Evolutionary conservation across 768 basidiomycete genomes (phyloP), one percentile per base, ranked within the genome.

Genomic region (Mycena latifolia): DNA sequence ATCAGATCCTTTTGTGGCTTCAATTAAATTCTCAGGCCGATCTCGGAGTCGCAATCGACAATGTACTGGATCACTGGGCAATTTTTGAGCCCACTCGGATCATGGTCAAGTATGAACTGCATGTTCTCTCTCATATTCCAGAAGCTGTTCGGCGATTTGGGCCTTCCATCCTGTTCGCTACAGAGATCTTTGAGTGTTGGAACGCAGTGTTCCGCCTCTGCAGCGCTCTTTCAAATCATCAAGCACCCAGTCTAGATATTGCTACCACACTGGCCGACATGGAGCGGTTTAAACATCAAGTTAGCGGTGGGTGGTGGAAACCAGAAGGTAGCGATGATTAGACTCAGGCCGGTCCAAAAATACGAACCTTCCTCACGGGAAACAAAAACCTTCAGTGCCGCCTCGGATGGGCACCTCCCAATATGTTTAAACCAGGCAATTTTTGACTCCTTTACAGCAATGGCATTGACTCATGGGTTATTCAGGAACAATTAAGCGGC

Each of bases 41-140:
- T 57, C 58, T 75, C 15, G 20, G 65, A 6, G 27, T 72, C 7
- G 12, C 45, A 3, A 65, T 72, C 20, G 66, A 60, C 27, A 74
- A 74, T 66, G 47, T 69, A 2, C 55, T 75, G 43, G 52, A 53
- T 11, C n/a, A 14, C 22, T 53, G 52, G 52, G 52, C 22, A 1
- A 3, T 53, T 1, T 15, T 77, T 15, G 79, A 79, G 55, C 74
- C 77, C 0, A 18, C 43, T 0, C 65, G 69, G 1, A 77, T 80
- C 17, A 8, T 72, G 0, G n/a, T 33, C 7, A 61, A 61, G 24
- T 24, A 20, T 2, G 45, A 61, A 24, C 51, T 61, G 11, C 60
- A 61, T 14, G 51, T 61, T 35, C 22, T 61, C 5, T 5, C 61
- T 0, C 61, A 62, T 48, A 2, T 45, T 12, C 29, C 33, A 0